Evolutionary conservation across 306 rosid species (phyloP).

Genomic region (Dryas octopetala): DNA sequence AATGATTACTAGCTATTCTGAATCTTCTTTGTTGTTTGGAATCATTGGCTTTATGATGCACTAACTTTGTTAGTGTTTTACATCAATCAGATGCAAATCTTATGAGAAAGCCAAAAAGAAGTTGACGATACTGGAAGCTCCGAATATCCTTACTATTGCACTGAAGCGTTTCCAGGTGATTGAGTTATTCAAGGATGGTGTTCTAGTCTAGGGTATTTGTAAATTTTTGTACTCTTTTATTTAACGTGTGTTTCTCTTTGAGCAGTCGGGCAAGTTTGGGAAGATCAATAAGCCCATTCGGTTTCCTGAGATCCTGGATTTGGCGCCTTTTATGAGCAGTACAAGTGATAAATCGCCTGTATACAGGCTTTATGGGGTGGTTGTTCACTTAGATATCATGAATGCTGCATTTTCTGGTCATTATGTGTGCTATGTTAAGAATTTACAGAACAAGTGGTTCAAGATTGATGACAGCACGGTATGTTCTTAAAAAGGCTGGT

Average conservation of each 20-base stretch:
- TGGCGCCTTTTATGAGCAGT: constrained; percentile 89
- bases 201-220: constrained; percentile 10
- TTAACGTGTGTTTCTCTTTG: background rate
- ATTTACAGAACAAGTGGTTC: constrained; percentile 90
- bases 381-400: constrained; percentile 93
- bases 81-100: constrained; percentile 78
- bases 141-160: constrained; percentile 92
- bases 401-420: constrained; percentile 97
- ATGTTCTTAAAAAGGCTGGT: constrained; percentile 27
- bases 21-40: background rate
- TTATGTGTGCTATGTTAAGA: constrained; percentile 92
- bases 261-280: constrained; percentile 94
- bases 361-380: constrained; percentile 83
- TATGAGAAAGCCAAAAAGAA: constrained; percentile 97
- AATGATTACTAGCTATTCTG: background rate
- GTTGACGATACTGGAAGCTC: constrained; percentile 85
- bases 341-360: constrained; percentile 86
- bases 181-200: constrained; percentile 9
- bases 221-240: constrained; percentile 11
- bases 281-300: constrained; percentile 87
- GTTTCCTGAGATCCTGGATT: constrained; percentile 78
- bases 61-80: background rate
- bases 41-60: background rate
- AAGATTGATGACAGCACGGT: constrained; percentile 92
- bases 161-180: constrained; percentile 94